Evolutionary conservation across 2,329 filamentous ascomycete species (phyloP).

Genomic region (Colletotrichum tabaci): DNA sequence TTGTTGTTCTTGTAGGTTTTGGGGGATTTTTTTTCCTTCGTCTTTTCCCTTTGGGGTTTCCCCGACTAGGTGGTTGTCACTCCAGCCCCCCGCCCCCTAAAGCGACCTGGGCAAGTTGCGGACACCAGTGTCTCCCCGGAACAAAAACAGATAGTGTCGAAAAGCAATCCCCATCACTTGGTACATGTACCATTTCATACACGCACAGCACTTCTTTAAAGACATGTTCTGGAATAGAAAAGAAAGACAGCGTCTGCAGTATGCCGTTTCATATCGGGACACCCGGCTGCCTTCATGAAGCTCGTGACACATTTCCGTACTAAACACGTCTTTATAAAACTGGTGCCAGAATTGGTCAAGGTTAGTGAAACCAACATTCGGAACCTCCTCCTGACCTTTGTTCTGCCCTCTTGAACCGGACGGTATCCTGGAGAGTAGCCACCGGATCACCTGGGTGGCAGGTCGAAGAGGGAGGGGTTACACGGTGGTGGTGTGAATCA

Average conservation of each 20-base stretch:
- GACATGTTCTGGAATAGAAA: no score
- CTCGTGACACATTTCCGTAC: no score
- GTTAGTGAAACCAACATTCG: background rate
- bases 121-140: background rate
- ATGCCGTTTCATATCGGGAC: no score
- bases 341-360: background rate
- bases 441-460: slow-evolving; percentile 39
- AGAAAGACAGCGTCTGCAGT: no score
- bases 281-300: no score
- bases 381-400: slow-evolving; percentile 32
- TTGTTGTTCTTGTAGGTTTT: no score
- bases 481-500: slow-evolving; percentile 35
- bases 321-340: background rate
- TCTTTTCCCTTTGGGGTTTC: background rate
- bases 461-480: slow-evolving; percentile 22
- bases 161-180: no score
- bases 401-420: slow-evolving; percentile 9
- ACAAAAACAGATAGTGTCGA: background rate
- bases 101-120: background rate
- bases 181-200: no score
- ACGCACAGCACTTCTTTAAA: no score
- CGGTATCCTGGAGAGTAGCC: slow-evolving; percentile 37
- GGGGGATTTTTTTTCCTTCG: background rate
- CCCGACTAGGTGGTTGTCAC: no score
- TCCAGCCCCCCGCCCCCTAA: no score